Conservation (phyloP, 345 rosid species). For the Pistacia atlantica region DNA sequence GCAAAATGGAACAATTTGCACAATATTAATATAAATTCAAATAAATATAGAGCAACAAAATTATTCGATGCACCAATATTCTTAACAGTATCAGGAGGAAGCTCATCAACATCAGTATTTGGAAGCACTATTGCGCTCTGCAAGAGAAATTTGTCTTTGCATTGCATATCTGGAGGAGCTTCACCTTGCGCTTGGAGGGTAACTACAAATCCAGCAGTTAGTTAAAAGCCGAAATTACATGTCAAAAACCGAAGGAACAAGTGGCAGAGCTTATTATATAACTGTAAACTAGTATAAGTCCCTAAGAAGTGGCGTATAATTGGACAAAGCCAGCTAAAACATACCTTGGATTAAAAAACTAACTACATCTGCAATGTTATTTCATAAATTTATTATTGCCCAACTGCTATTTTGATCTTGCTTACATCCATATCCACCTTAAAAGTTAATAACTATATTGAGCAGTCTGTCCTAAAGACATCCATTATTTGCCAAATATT, state of each 20-base stretch:
- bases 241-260: slow-evolving; percentile 12
- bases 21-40: slow-evolving; percentile 3
- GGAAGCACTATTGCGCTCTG: slow-evolving; percentile 82
- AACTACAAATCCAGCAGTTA: slow-evolving; percentile 47
- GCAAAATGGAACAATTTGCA: slow-evolving; percentile 14
- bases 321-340: background rate
- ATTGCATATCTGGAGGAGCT: slow-evolving; percentile 83
- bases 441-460: background rate
- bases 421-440: background rate
- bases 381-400: background rate
- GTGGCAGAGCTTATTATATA: background rate
- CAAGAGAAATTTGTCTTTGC: slow-evolving; percentile 96
- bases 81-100: slow-evolving; percentile 87
- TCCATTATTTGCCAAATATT: background rate
- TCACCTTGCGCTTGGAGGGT: slow-evolving; percentile 90
- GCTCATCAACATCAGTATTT: slow-evolving; percentile 80
- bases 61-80: slow-evolving; percentile 15
- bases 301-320: background rate
- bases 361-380: background rate
- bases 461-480: background rate
- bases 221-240: slow-evolving; percentile 9
- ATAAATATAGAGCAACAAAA: background rate
- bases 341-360: background rate
- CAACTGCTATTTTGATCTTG: background rate
- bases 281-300: slow-evolving; percentile 7